Percentiles rank a stretch among this genome's conserved stretches.
Conservation (phyloP, 768 basidiomycete genomes). For the Macrolepiota albuminosa region DNA sequence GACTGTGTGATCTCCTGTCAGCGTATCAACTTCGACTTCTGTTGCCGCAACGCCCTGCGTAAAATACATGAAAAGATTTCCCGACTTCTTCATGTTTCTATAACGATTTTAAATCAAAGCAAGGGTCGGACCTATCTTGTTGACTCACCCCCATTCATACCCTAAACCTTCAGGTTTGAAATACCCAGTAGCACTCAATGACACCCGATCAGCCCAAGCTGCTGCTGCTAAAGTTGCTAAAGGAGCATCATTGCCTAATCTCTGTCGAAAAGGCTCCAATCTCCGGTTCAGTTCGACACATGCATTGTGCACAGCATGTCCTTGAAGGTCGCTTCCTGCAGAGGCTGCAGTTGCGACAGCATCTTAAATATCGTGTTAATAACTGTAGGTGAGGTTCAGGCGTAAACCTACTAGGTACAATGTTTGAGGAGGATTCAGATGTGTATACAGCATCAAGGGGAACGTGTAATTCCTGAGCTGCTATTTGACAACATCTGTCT, state of each 20-base stretch:
- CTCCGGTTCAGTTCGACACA: constrained; percentile 14
- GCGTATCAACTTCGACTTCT: constrained; percentile 14
- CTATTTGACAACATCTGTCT: constrained; percentile 13
- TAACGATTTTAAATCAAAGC: not conserved
- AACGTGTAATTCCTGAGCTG: constrained; percentile 12
- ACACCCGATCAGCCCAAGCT: constrained; percentile 12
- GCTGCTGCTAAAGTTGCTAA: constrained; percentile 9
- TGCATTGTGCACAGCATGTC: constrained; percentile 14
- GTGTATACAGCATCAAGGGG: constrained; percentile 13
- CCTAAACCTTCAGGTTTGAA: constrained; percentile 10
- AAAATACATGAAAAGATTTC: constrained; percentile 15
- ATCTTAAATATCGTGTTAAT: not conserved
- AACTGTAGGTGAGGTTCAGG: too few species aligned
- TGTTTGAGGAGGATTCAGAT: constrained; percentile 13
- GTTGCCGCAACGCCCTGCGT: constrained; percentile 15
- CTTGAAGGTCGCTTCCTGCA: constrained; percentile 13
- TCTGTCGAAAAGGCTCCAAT: constrained; percentile 12
- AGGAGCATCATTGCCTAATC: constrained; percentile 8
- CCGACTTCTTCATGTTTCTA: constrained; percentile 14
- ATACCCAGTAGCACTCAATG: constrained; percentile 13
- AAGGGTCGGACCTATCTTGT: not conserved
- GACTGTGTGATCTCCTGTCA: constrained; percentile 14
- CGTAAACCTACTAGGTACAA: constrained; percentile 10
- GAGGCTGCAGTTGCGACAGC: constrained; percentile 11
- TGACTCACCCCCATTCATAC: constrained; percentile 14